These are phyloP conservation scores for Guadua angustifolia DNA, from an alignment of 176 grass and related monocot genomes.

Conservation along the genomic window DNA sequence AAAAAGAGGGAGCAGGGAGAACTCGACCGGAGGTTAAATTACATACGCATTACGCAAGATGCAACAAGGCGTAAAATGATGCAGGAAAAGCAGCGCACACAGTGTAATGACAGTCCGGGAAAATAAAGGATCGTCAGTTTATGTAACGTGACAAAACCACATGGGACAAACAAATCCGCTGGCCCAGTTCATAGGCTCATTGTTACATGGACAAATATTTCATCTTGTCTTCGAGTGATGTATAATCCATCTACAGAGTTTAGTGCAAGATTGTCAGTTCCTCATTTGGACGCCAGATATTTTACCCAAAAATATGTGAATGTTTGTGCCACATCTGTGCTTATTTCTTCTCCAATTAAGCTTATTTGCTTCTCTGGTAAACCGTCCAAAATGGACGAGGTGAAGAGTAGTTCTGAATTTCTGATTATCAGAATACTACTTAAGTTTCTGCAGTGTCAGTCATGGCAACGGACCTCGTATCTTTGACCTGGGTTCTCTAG, in stretches of 20 bases:
- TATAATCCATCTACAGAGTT: not conserved
- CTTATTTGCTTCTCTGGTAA: not conserved
- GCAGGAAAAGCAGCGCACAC: not conserved
- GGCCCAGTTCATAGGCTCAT: not conserved
- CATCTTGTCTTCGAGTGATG: not conserved
- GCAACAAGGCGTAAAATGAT: no score
- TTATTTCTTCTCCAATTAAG: no score
- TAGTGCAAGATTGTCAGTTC: conserved; percentile 27
- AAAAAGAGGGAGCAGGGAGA: no score
- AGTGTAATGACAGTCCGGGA: not conserved
- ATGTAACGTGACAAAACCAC: not conserved
- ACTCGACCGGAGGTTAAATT: no score
- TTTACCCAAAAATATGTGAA: not conserved
- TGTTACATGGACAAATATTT: not conserved
- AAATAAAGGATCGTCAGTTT: not conserved
- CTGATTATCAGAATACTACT: not conserved
- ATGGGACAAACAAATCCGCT: not conserved
- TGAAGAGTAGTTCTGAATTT: conserved; percentile 2
- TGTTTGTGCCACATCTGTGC: conserved; percentile 2
- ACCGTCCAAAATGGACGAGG: not conserved
- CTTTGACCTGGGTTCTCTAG: conserved; percentile 66
- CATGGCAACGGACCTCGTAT: not conserved
- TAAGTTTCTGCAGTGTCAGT: not conserved
- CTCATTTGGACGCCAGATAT: not conserved
- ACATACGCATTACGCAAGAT: not conserved